Conservation (phyloP, 192 early-diverging fungal species). For the Coemansia sp. region DNA sequence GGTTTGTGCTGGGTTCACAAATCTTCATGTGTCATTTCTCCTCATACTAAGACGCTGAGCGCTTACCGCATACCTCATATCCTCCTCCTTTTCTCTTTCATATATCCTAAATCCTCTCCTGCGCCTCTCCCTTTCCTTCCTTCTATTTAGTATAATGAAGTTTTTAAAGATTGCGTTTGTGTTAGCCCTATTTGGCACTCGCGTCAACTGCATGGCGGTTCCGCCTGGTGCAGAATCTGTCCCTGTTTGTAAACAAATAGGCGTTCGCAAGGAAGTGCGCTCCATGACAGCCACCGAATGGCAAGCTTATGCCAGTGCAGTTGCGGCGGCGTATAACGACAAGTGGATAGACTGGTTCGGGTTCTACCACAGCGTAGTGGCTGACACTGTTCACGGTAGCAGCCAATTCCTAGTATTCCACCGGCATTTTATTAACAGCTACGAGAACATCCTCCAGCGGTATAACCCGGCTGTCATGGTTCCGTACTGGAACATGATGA, state of each 20-base stretch:
- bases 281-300: conserved; percentile 41
- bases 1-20: conserved; percentile 13
- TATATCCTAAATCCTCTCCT: neutral
- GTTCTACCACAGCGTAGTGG: conserved; percentile 38
- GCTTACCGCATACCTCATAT: conserved; percentile 12
- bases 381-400: conserved; percentile 36
- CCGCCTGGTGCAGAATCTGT: conserved; percentile 37
- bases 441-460: conserved; percentile 54
- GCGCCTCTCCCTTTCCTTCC: neutral
- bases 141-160: conserved; percentile 30
- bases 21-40: neutral
- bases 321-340: conserved; percentile 26
- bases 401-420: conserved; percentile 57
- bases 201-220: conserved; percentile 13
- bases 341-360: conserved; percentile 56
- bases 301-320: conserved; percentile 38
- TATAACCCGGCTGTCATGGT: conserved; percentile 46
- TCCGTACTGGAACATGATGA: conserved; percentile 54
- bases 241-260: conserved; percentile 19
- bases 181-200: conserved; percentile 27
- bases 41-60: conserved; percentile 10
- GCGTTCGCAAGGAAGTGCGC: conserved; percentile 55
- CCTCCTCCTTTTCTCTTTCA: neutral
- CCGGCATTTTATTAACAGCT: conserved; percentile 55
- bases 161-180: conserved; percentile 27